phyloP scores from a whole-genome alignment of 169 alveolate genomes.

The Perkinsus olseni region DNA sequence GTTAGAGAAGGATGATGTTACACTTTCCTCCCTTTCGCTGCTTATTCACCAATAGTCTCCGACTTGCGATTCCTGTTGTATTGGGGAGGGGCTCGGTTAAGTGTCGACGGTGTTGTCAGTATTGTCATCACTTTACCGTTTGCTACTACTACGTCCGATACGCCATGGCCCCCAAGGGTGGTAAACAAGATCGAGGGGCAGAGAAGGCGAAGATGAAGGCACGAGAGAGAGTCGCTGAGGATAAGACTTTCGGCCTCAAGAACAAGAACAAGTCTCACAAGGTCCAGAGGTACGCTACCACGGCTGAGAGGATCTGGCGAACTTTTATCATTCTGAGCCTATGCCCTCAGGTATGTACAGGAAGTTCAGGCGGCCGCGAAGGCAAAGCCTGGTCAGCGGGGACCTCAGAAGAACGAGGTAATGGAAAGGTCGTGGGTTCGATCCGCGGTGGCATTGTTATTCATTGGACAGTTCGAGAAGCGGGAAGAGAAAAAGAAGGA shows the following conservation, averaged over 20 bases:
- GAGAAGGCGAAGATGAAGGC: constrained; percentile 87
- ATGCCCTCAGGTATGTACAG: neutral
- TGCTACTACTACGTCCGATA: neutral
- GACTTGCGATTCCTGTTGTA: neutral
- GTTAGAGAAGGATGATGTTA: neutral
- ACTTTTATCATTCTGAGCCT: neutral
- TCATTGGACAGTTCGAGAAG: constrained; percentile 52
- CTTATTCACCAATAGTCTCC: neutral
- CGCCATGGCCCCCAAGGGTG: constrained; percentile 57
- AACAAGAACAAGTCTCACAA: constrained; percentile 91
- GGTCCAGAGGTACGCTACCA: constrained; percentile 82
- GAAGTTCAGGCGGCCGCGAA: constrained; percentile 22
- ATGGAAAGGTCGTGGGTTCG: constrained; percentile 17
- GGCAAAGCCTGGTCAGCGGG: constrained; percentile 30
- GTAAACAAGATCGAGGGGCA: constrained; percentile 59
- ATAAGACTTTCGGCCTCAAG: constrained; percentile 96
- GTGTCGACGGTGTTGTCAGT: neutral
- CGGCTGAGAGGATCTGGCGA: neutral
- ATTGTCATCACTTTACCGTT: neutral
- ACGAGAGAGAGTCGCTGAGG: constrained; percentile 94
- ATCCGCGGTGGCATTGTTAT: neutral
- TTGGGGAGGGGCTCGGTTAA: neutral
- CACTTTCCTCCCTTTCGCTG: neutral
- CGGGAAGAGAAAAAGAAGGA: constrained; percentile 86
- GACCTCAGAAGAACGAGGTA: constrained; percentile 33